Percentiles rank a stretch among this genome's conserved stretches.
Evolutionary conservation across 2,329 filamentous ascomycete genomes (phyloP).

Genomic region (Alternaria novae-zelandiae): DNA sequence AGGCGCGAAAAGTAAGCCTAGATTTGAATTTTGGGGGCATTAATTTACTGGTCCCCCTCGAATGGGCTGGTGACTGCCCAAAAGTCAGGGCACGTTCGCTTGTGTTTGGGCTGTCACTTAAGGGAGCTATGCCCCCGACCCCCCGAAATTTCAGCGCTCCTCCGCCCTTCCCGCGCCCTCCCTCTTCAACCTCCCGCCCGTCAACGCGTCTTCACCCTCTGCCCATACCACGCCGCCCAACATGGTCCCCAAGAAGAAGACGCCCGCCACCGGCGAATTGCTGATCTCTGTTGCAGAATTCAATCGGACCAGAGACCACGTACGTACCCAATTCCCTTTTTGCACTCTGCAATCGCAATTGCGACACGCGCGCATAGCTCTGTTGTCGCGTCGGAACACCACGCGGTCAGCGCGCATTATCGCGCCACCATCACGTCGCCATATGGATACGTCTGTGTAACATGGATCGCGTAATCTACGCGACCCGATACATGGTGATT

Average conservation of each 20-base stretch:
- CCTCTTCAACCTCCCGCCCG: constrained; percentile 7
- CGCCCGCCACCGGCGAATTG: constrained; percentile 43
- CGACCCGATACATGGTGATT: constrained; percentile 24
- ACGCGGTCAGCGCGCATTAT: constrained; percentile 9
- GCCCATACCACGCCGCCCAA: constrained; percentile 10
- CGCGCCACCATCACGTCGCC: constrained; percentile 8
- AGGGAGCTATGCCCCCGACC: constrained; percentile 5
- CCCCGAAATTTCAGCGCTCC: background rate
- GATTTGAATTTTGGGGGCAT: background rate
- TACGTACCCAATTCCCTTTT: constrained; percentile 58
- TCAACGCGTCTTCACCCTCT: constrained; percentile 10
- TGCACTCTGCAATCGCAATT: constrained; percentile 7
- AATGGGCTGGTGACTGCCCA: constrained; percentile 4
- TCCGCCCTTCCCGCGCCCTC: constrained; percentile 6
- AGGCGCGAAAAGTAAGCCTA: background rate
- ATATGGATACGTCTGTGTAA: background rate
- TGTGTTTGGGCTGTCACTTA: constrained; percentile 17
- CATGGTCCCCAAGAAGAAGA: constrained; percentile 40
- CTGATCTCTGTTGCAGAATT: constrained; percentile 75
- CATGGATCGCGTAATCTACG: constrained; percentile 30
- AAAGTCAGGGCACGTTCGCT: constrained; percentile 2
- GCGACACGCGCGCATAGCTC: constrained; percentile 24
- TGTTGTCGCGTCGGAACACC: constrained; percentile 13
- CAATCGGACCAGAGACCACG: constrained; percentile 78
- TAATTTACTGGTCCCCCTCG: background rate